Evolutionary conservation across 192 early-diverging fungal genomes (phyloP).

Genomic region (Umbelopsis vinacea): DNA sequence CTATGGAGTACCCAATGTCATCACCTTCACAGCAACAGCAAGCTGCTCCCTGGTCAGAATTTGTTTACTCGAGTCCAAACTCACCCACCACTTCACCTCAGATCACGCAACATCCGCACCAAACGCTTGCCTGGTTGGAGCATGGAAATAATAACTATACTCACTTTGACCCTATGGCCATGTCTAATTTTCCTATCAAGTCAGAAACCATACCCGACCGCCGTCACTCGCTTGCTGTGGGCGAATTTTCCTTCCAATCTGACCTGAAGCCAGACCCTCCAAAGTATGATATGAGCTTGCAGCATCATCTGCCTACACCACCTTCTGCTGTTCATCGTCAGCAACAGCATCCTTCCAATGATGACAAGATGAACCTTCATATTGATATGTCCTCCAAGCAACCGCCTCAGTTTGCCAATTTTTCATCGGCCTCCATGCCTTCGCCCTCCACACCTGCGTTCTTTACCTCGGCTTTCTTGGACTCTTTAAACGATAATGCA

Average conservation of each 20-base stretch:
- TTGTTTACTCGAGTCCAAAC: slow-evolving; percentile 32
- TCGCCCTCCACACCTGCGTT: slow-evolving; percentile 69
- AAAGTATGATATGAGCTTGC: slow-evolving; percentile 26
- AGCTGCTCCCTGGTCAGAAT: slow-evolving; percentile 32
- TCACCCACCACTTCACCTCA: slow-evolving; percentile 28
- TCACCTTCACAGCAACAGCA: slow-evolving; percentile 12
- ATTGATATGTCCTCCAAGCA: slow-evolving; percentile 18
- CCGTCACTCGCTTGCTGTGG: slow-evolving; percentile 40
- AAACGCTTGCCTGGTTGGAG: slow-evolving; percentile 18
- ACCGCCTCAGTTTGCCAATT: slow-evolving; percentile 4
- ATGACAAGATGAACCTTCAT: slow-evolving; percentile 3
- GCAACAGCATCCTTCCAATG: not conserved
- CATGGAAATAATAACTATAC: slow-evolving; percentile 14
- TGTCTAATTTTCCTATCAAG: slow-evolving; percentile 21
- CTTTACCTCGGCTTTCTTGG: slow-evolving; percentile 73
- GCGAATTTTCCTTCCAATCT: slow-evolving; percentile 34
- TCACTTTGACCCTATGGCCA: slow-evolving; percentile 3
- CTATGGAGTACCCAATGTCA: slow-evolving; percentile 1
- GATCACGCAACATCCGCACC: not conserved
- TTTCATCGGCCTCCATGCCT: slow-evolving; percentile 35
- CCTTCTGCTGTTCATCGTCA: slow-evolving; percentile 11
- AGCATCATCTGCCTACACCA: slow-evolving; percentile 40
- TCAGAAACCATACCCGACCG: slow-evolving; percentile 20
- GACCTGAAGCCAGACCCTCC: slow-evolving; percentile 15
- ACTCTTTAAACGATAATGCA: slow-evolving; percentile 56